Percentiles rank a stretch among this genome's conserved stretches.
These are phyloP conservation scores for Penstemon davidsonii DNA, from an alignment of 257 asterid genomes.

Conservation along the genomic window DNA sequence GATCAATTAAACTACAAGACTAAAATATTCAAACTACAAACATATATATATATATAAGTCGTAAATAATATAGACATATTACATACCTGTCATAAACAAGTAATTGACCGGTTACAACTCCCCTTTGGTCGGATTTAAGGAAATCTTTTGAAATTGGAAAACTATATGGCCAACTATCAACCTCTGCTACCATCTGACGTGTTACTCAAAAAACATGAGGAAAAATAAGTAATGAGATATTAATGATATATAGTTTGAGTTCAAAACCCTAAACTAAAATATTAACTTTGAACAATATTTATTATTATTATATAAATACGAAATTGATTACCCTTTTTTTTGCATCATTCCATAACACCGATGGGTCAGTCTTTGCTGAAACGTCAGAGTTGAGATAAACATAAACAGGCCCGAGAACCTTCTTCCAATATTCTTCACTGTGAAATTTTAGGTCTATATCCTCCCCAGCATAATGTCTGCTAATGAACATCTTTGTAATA, in stretches of 20 bases:
- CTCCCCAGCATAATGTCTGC: slow-evolving; percentile 65
- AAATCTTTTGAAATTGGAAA: slow-evolving; percentile 57
- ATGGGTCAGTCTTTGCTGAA: slow-evolving; percentile 37
- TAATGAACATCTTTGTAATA: slow-evolving; percentile 53
- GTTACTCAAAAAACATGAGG: background rate
- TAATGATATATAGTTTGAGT: no score
- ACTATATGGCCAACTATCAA: slow-evolving; percentile 56
- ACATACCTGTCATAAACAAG: slow-evolving; percentile 52
- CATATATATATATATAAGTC: no score
- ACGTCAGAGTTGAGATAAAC: slow-evolving; percentile 49
- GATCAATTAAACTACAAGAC: no score
- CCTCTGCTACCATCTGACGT: slow-evolving; percentile 57
- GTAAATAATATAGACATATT: no score
- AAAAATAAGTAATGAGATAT: background rate
- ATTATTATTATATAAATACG: no score
- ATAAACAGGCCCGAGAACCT: slow-evolving; percentile 64
- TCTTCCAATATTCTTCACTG: slow-evolving; percentile 60
- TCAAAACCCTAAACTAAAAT: no score
- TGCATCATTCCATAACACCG: slow-evolving; percentile 64
- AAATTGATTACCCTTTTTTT: slow-evolving; percentile 41
- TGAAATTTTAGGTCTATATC: slow-evolving; percentile 43
- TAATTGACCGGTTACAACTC: slow-evolving; percentile 48
- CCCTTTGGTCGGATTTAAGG: slow-evolving; percentile 49
- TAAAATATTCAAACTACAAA: no score
- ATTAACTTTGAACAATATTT: no score